Evolutionary conservation across 2,329 filamentous ascomycete species (phyloP).

Genomic region (Fonsecaea pedrosoi): DNA sequence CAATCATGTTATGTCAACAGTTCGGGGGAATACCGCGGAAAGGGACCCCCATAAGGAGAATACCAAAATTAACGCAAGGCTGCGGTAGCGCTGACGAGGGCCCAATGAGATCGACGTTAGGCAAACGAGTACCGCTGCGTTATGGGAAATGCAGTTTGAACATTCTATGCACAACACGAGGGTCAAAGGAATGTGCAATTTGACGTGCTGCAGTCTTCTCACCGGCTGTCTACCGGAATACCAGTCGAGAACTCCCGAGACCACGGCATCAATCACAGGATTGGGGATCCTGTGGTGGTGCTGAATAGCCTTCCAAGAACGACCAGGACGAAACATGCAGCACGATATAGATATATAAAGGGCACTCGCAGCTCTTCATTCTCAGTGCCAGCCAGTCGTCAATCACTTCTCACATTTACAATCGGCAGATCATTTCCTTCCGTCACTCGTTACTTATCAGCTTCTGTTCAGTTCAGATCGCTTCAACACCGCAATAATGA

Average conservation of each 20-base stretch:
- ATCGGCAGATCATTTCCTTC: constrained; percentile 4
- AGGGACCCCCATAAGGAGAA: not conserved
- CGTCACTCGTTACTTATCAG: constrained; percentile 13
- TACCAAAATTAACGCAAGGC: constrained; percentile 1
- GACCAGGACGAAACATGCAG: not conserved
- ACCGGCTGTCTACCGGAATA: not conserved
- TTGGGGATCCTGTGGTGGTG: not conserved
- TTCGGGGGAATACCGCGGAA: constrained; percentile 15
- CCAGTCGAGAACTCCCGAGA: not conserved
- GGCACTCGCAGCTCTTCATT: not conserved
- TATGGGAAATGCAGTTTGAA: not conserved
- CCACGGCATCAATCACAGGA: not conserved
- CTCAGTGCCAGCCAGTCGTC: not conserved
- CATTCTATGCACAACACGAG: not conserved
- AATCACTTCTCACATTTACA: not conserved
- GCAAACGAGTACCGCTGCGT: not conserved
- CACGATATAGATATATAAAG: not conserved
- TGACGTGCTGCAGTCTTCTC: constrained; percentile 7
- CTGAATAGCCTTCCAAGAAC: not conserved
- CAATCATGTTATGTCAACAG: not conserved
- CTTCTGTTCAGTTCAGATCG: not conserved
- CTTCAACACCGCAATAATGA: constrained; percentile 11
- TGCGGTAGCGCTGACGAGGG: constrained; percentile 12
- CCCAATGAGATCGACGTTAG: not conserved
- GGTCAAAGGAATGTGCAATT: constrained; percentile 15